These are phyloP conservation scores for Scedosporium boydii DNA, from an alignment of 2,329 filamentous ascomycete species.

Conservation along the genomic window DNA sequence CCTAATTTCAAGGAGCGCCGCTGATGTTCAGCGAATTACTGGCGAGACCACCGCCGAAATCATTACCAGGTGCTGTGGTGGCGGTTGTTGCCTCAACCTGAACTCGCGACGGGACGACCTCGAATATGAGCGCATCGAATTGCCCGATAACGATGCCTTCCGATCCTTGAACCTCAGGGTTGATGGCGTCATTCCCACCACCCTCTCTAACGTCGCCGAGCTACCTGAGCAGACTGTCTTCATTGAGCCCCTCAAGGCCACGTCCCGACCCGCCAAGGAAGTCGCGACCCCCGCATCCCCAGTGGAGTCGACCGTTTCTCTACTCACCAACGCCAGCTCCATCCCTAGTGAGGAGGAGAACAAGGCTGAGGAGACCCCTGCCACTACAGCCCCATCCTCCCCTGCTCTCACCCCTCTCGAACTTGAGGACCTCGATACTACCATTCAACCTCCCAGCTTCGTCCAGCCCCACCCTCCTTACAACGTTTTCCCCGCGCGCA, in stretches of 20 bases:
- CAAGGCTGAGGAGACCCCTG: conserved; percentile 2
- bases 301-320: conserved; percentile 38
- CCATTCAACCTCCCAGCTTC: conserved; percentile 70
- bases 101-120: conserved; percentile 33
- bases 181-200: conserved; percentile 57
- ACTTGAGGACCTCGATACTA: conserved; percentile 38
- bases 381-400: conserved; percentile 14
- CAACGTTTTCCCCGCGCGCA: conserved; percentile 79
- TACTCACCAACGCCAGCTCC: conserved; percentile 22
- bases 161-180: conserved; percentile 69
- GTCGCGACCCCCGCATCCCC: conserved; percentile 25
- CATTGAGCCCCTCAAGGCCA: conserved; percentile 43
- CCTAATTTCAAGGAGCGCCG: conserved; percentile 54
- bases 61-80: conserved; percentile 54
- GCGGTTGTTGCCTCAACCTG: conserved; percentile 50
- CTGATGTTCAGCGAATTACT: conserved; percentile 54
- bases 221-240: conserved; percentile 69
- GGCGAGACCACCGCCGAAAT: conserved; percentile 54
- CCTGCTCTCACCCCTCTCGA: conserved; percentile 21
- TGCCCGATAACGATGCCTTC: conserved; percentile 80
- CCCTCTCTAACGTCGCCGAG: conserved; percentile 60
- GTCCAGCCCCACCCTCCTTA: conserved; percentile 94
- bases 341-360: background rate
- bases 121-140: conserved; percentile 40
- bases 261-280: conserved; percentile 11